A percentile compares a stretch with the other conserved stretches of the same genome.
Conservation (phyloP, 371 early-diverging fungal species). For the Mucor racemosus region DNA sequence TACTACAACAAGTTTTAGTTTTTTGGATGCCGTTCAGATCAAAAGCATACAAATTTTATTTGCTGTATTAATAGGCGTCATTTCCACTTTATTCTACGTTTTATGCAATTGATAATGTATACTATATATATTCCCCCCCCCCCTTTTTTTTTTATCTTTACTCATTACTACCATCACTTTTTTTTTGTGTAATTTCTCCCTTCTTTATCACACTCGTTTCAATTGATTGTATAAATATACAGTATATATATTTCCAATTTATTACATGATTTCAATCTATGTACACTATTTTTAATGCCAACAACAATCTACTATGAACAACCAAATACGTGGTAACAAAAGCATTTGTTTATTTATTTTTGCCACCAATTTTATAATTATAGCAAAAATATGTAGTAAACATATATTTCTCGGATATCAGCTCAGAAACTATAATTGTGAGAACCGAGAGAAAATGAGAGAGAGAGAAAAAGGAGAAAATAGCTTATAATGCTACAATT, state of each 20-base stretch:
- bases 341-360: neutral
- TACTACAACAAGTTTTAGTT: conserved; percentile 5
- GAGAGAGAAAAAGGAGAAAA: neutral
- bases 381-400: no score
- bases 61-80: conserved; percentile 18
- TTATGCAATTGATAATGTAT: conserved; percentile 16
- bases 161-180: neutral
- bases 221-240: neutral
- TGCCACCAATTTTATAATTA: no score
- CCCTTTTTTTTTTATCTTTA: neutral
- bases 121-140: neutral
- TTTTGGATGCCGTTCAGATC: conserved; percentile 18
- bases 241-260: neutral
- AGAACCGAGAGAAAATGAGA: neutral
- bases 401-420: no score
- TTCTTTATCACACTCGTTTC: conserved; percentile 4
- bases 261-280: no score
- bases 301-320: neutral
- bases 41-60: conserved; percentile 12
- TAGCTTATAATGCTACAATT: neutral
- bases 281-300: neutral
- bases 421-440: neutral
- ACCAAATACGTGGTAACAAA: neutral
- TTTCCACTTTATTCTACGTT: conserved; percentile 24
- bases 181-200: neutral